Percentiles rank a stretch among this genome's conserved stretches.
Conservation (phyloP, 106 monocot species). For the Gastrodia elata region DNA sequence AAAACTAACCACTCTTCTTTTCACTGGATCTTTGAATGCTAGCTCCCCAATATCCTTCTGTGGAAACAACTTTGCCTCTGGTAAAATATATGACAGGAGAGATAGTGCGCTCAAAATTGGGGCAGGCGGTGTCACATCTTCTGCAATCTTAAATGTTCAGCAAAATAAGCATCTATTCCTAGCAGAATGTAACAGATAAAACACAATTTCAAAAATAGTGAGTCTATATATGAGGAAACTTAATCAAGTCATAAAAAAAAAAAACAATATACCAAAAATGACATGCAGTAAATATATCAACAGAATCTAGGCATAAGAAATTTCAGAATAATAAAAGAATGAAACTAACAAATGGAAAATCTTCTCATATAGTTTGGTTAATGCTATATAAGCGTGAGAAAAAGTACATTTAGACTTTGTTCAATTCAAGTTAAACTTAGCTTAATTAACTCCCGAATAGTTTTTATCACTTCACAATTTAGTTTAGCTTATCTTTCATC, state of each 20-base stretch:
- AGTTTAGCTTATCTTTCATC: no score
- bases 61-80: conserved; percentile 94
- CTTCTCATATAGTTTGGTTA: background rate
- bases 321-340: background rate
- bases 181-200: background rate
- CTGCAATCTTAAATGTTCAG: conserved; percentile 65
- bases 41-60: conserved; percentile 66
- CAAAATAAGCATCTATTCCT: conserved; percentile 19
- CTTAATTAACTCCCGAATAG: no score
- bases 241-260: background rate
- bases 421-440: no score
- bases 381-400: background rate
- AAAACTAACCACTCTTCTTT: conserved; percentile 72
- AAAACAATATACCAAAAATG: background rate
- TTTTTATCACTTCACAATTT: no score
- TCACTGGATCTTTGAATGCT: conserved; percentile 77
- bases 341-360: background rate
- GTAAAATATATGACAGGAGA: conserved; percentile 68
- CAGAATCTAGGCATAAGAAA: background rate
- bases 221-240: background rate
- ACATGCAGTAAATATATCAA: background rate
- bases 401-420: background rate
- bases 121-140: conserved; percentile 80
- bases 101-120: conserved; percentile 42
- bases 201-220: background rate